These are phyloP conservation scores for Tuber umbilicatum DNA, from an alignment of 495 filamentous ascomycete species.

Conservation along the genomic window DNA sequence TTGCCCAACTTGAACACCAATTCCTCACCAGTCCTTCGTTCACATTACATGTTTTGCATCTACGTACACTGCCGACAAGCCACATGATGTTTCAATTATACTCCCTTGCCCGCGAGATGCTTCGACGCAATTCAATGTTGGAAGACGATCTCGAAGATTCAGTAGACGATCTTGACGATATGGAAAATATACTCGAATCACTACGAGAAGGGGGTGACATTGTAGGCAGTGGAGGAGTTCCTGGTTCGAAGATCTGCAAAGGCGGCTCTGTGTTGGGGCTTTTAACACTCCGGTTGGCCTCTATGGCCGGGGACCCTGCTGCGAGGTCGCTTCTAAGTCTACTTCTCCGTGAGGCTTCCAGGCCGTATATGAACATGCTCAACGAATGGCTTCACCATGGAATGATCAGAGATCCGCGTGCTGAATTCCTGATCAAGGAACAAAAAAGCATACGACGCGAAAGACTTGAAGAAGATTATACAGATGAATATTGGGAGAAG, in stretches of 20 bases:
- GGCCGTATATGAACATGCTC: conserved; percentile 95
- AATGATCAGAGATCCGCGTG: conserved; percentile 87
- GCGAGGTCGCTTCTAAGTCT: conserved; percentile 71
- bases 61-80: conserved; percentile 80
- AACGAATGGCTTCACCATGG: conserved; percentile 98
- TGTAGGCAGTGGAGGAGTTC: conserved; percentile 62
- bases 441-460: conserved; percentile 92
- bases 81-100: conserved; percentile 88
- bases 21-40: conserved; percentile 79
- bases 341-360: conserved; percentile 76
- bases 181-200: conserved; percentile 83
- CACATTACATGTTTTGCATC: conserved; percentile 83
- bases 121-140: conserved; percentile 77
- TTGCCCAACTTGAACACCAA: conserved; percentile 88
- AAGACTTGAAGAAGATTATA: conserved; percentile 88
- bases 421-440: conserved; percentile 90
- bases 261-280: conserved; percentile 82
- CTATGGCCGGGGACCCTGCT: conserved; percentile 87
- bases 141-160: conserved; percentile 79
- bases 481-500: conserved; percentile 98
- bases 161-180: conserved; percentile 70
- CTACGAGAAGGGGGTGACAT: conserved; percentile 73
- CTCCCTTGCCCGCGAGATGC: conserved; percentile 73
- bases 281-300: conserved; percentile 72
- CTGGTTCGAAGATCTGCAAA: conserved; percentile 86